Base-by-base conservation (phyloP, 805 yeast genomes). In the Cyberlindnera mississippiensis region DNA sequence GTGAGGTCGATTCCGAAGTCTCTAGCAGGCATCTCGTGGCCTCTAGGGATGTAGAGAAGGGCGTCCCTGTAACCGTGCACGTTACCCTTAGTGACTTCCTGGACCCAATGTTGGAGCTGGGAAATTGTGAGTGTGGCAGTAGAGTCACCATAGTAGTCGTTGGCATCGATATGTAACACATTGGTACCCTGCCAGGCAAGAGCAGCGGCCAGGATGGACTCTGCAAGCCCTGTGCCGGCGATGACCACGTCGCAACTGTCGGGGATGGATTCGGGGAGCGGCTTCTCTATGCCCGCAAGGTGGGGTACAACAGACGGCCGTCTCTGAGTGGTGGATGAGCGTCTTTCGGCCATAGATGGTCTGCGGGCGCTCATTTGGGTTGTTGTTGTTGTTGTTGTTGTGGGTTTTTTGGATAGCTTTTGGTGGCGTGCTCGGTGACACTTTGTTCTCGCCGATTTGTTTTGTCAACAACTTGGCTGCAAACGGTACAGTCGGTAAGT, bases 141-240 rank as follows among this genome's bases (percentile, higher is more conserved):
- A 28, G 83, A 74, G 60, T 90, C 98, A 16, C 99, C 99, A 56
- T 93, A 93, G 60, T 86, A 82, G 22, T 78, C 73, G 57, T 89
- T 84, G 33, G 80, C 70, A 61, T 93, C 99, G 24, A 93, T 78
- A 59, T 93, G 99, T 33, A 93, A 68, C 8, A 93, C 97, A 50
- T 75, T 80, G n/a, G 93, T 80, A n/a, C 99, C 99, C 55, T 88
- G 96, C 98, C 99, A 93, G 11, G 97, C 84, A 35, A 93, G 71
- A 0, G 97, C 91, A 11, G 97, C 96, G 0, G 98, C 96, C 37
- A 89, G 64, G 11, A 93, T 80, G 51, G 88, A 78, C 61, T 93
- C 96, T 2, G 81, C 82, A 32, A 93, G 70, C 4, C 98, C 98
- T 0, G 99, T 91, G 28, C 99, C 99, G 49, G 85, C 78, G 42